Evolutionary conservation across 164 flowering plant species (phyloP).

Genomic region (Macadamia tetraphylla): DNA sequence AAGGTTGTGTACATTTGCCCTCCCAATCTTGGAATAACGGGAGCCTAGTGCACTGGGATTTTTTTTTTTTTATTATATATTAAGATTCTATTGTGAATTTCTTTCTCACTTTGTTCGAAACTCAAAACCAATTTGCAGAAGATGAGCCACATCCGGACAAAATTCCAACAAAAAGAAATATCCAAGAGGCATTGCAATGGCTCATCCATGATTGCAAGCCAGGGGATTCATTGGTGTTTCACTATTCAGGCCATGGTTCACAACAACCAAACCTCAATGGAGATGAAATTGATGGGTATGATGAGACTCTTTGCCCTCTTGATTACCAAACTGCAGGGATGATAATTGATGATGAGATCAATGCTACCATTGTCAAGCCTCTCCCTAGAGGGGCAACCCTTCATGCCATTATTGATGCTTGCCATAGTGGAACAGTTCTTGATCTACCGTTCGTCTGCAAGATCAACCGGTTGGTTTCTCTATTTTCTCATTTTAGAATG

Average conservation of each 20-base stretch:
- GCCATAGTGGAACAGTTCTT: conserved; percentile 26
- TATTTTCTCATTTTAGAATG: neutral
- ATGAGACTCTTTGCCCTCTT: conserved; percentile 20
- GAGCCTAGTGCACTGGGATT: no score
- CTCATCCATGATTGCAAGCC: conserved; percentile 15
- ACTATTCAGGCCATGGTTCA: conserved; percentile 25
- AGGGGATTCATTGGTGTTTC: conserved; percentile 26
- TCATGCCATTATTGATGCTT: conserved; percentile 25
- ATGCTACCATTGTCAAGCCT: conserved; percentile 19
- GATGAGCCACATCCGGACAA: conserved; percentile 7
- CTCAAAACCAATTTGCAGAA: conserved; percentile 10
- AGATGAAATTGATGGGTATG: conserved; percentile 23
- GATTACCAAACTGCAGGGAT: conserved; percentile 13
- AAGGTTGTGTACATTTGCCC: no score
- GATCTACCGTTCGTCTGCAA: conserved; percentile 20
- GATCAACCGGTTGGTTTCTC: conserved; percentile 5
- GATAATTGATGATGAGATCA: conserved; percentile 22
- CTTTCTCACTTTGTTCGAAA: no score
- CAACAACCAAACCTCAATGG: neutral
- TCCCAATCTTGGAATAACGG: no score
- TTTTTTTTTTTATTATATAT: no score
- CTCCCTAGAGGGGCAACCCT: conserved; percentile 20
- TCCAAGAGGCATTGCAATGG: conserved; percentile 15
- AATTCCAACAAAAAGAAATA: conserved; percentile 17
- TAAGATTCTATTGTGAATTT: no score